Conservation (phyloP, 2,329 filamentous ascomycete species). For the Sphaerulina vaccinii region DNA sequence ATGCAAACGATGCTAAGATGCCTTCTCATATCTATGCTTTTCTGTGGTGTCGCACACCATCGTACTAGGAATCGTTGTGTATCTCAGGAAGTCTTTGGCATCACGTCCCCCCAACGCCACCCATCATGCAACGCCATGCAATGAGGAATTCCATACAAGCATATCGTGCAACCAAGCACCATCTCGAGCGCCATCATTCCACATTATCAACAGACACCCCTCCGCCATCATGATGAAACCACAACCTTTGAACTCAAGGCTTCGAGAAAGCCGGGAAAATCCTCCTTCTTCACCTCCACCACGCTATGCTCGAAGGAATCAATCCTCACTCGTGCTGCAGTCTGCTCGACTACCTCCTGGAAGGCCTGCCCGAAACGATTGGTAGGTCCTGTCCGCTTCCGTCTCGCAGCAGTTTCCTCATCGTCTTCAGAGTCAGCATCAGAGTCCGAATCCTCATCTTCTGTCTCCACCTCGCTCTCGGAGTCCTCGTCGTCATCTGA, state of each 20-base stretch:
- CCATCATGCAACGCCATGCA: background rate
- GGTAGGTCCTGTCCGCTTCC: conserved; percentile 66
- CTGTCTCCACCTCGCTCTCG: conserved; percentile 47
- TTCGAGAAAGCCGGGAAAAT: conserved; percentile 86
- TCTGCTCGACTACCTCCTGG: conserved; percentile 90
- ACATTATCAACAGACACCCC: background rate
- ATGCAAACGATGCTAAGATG: background rate
- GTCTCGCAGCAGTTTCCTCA: conserved; percentile 56
- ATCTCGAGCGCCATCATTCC: conserved; percentile 13
- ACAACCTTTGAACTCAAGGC: conserved; percentile 88
- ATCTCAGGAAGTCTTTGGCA: conserved; percentile 4
- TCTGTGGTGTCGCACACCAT: background rate
- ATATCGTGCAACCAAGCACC: background rate
- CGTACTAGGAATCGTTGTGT: conserved; percentile 8
- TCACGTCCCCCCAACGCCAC: background rate
- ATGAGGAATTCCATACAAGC: background rate
- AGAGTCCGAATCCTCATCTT: conserved; percentile 36
- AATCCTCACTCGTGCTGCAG: conserved; percentile 82
- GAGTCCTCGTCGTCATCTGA: conserved; percentile 53
- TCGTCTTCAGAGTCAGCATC: conserved; percentile 32
- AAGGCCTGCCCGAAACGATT: conserved; percentile 95
- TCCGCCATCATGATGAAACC: conserved; percentile 49
- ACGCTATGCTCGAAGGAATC: conserved; percentile 98
- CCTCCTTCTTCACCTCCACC: conserved; percentile 96
- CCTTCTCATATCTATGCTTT: conserved; percentile 9